phyloP scores from a whole-genome alignment of 306 rosid species.

The Luffa acutangula region DNA sequence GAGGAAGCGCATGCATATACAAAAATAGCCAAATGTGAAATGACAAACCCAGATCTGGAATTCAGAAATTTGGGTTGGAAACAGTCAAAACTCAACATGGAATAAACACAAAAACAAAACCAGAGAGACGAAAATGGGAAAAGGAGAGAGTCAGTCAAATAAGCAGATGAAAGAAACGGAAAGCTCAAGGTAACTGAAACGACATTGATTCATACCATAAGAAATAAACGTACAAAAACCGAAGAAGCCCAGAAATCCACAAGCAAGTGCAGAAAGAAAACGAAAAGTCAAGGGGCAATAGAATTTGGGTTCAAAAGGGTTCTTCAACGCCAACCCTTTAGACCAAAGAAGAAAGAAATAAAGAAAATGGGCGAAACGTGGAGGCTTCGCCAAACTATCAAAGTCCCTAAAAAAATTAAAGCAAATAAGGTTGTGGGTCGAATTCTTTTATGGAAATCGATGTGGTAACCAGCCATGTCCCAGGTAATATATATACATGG shows the following conservation, averaged over 20 bases:
- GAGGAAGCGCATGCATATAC: neutral
- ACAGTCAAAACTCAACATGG: constrained; percentile 1
- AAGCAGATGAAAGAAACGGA: neutral
- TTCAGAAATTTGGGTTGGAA: neutral
- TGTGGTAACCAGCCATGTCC: neutral
- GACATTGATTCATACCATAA: neutral
- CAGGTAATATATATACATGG: neutral
- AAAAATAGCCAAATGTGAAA: neutral
- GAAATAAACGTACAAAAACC: neutral
- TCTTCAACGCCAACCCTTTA: neutral
- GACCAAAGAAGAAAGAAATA: neutral
- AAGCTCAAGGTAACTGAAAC: neutral
- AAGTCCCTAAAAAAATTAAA: neutral
- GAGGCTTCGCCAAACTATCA: neutral
- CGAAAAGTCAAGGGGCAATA: neutral
- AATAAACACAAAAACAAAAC: neutral
- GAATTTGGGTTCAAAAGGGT: neutral
- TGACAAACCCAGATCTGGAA: constrained; percentile 33
- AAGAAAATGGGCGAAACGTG: neutral
- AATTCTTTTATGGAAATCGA: neutral
- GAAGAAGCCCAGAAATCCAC: neutral
- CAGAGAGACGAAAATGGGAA: neutral
- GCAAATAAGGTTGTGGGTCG: neutral
- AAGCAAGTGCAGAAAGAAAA: neutral
- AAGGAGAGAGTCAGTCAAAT: neutral